These are phyloP conservation scores for Zygoascus bituminiphila DNA, from an alignment of 805 yeast genomes.

Conservation along the genomic window DNA sequence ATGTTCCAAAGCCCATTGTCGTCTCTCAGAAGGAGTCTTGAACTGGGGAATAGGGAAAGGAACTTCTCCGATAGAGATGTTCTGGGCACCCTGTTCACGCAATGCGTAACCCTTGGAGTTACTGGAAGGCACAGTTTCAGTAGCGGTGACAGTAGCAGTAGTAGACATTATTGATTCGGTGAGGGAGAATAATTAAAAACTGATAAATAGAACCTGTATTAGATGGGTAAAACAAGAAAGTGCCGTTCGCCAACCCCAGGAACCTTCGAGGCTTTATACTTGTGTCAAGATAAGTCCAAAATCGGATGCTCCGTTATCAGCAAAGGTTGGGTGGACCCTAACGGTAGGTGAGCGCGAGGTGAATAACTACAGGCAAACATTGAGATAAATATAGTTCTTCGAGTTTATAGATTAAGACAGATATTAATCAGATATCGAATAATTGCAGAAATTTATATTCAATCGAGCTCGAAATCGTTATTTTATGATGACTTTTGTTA, in stretches of 20 bases:
- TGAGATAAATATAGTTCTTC: no score
- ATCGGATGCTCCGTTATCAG: background rate
- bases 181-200: no score
- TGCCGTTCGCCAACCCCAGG: no score
- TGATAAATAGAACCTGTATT: no score
- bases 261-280: background rate
- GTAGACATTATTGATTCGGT: constrained; percentile 1
- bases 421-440: no score
- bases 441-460: no score
- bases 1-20: constrained; percentile 55
- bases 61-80: constrained; percentile 45
- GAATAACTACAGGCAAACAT: no score
- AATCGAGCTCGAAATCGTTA: no score
- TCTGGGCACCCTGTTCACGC: constrained; percentile 42
- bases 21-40: constrained; percentile 37
- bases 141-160: constrained; percentile 1
- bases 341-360: background rate
- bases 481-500: no score
- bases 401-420: no score
- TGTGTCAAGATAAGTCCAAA: background rate
- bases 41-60: constrained; percentile 47
- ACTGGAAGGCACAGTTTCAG: background rate
- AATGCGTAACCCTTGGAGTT: constrained; percentile 9
- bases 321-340: background rate
- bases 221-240: no score